Evolutionary conservation across 2,329 filamentous ascomycete genomes (phyloP).

Genomic region (Gremmenia infestans): DNA sequence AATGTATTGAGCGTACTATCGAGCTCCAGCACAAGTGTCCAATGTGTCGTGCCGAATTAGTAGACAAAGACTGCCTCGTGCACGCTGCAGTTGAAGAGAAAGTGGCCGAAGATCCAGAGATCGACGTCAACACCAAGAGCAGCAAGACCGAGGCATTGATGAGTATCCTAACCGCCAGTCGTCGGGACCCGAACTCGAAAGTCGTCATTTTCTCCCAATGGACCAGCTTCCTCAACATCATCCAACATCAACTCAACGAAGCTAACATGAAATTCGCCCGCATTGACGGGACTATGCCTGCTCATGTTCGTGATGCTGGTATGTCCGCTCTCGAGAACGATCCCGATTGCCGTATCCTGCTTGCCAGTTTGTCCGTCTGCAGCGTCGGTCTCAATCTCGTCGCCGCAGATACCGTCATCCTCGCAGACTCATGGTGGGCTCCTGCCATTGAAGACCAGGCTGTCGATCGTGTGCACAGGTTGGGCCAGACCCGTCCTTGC

Average conservation of each 20-base stretch:
- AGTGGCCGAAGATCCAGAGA: constrained; percentile 42
- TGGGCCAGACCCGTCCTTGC: constrained; percentile 75
- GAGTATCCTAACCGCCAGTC: constrained; percentile 66
- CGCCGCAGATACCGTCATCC: constrained; percentile 77
- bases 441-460: constrained; percentile 91
- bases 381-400: constrained; percentile 84
- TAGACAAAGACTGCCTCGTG: constrained; percentile 57
- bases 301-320: constrained; percentile 64
- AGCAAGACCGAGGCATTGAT: constrained; percentile 80
- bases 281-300: constrained; percentile 76
- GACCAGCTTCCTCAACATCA: constrained; percentile 67
- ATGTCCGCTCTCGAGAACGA: constrained; percentile 64
- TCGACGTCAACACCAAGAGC: constrained; percentile 62
- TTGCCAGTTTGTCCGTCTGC: constrained; percentile 77
- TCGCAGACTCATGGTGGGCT: constrained; percentile 87
- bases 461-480: constrained; percentile 78
- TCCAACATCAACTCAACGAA: constrained; percentile 62
- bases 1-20: constrained; percentile 71
- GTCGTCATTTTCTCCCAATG: constrained; percentile 73
- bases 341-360: constrained; percentile 64
- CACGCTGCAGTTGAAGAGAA: constrained; percentile 56
- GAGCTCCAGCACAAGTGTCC: constrained; percentile 75
- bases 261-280: constrained; percentile 61
- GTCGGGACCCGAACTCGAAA: constrained; percentile 59
- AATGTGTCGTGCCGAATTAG: constrained; percentile 70